Base-by-base conservation (phyloP, 805 yeast species). In the Metschnikowia chrysomelidarum region DNA sequence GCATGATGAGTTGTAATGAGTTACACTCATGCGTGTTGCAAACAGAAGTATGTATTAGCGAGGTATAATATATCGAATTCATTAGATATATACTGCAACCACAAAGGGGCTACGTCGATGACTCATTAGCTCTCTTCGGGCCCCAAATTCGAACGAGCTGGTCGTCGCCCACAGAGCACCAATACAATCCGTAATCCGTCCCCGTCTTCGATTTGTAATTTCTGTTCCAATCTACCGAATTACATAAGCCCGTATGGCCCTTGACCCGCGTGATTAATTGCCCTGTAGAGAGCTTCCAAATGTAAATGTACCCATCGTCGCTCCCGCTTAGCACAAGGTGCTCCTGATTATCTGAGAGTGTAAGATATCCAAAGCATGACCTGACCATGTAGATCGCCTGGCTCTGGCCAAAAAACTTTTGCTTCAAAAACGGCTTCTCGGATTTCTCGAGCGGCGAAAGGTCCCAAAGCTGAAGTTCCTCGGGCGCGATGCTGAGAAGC, bases 81-180 rank as follows among this genome's bases (percentile, higher is more conserved):
- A 22, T 22, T 5, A 4, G 5, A 22, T 22, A 6, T 22, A 5
- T 22, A 22, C 12, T 18, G n/a, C n/a, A n/a, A n/a, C n/a, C n/a
- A n/a, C n/a, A n/a, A n/a, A n/a, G n/a, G n/a, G n/a, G n/a, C n/a
- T n/a, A n/a, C n/a, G n/a, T n/a, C n/a, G n/a, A n/a, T n/a, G n/a
- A n/a, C n/a, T n/a, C n/a, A n/a, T n/a, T n/a, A n/a, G n/a, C n/a
- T n/a, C 24, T 18, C 17, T 14, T 30, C 4, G 65, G 59, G 2
- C 76, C 80, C 88, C 87, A 83, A 5, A 87, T 69, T 38, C 78
- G 77, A 3, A 87, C 80, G 7, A 70, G 59, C 13, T 75, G 71
- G 56, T 89, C 96, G 57, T 88, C 96, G 11, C 95, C 87, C 24
- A 87, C 88, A 14, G 91, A 80, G 5, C 87, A 93, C 76, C 89